Evolutionary conservation across 371 early-diverging fungal species (phyloP).

Genomic region (Mucor mucedo): DNA sequence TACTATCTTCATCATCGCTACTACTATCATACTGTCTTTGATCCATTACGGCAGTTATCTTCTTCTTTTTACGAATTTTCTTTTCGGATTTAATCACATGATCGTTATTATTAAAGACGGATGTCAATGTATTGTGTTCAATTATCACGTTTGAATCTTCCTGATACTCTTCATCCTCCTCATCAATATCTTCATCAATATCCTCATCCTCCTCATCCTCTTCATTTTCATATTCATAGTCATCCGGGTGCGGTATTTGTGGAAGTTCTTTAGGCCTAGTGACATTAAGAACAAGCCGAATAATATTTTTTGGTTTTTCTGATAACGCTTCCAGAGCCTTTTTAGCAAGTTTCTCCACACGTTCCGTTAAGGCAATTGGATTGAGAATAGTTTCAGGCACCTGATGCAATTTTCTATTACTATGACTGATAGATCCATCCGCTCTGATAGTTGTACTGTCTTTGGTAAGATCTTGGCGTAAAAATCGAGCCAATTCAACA

Average conservation of each 20-base stretch:
- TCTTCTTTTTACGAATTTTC: constrained; percentile 7
- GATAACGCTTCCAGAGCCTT: no score
- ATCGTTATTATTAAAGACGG: not conserved
- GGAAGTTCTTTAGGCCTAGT: not conserved
- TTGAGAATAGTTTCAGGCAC: constrained; percentile 17
- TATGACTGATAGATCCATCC: not conserved
- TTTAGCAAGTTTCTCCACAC: constrained; percentile 3
- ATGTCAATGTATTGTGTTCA: not conserved
- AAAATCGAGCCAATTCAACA: constrained; percentile 13
- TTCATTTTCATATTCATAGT: not conserved
- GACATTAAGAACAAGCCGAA: constrained; percentile 7
- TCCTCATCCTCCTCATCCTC: constrained; percentile 14
- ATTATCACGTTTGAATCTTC: not conserved
- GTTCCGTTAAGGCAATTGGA: constrained; percentile 16
- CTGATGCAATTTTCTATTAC: constrained; percentile 3
- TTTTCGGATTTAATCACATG: not conserved
- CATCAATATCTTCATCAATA: constrained; percentile 6
- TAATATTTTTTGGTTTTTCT: constrained; percentile 4
- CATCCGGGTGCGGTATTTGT: not conserved
- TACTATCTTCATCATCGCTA: constrained; percentile 20
- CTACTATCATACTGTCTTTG: constrained; percentile 2
- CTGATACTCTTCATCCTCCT: constrained; percentile 12
- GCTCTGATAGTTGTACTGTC: not conserved
- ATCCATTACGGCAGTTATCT: not conserved
- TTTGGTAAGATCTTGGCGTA: constrained; percentile 1